A percentile compares a stretch with the other conserved stretches of the same genome.
Evolutionary conservation across 2,329 filamentous ascomycete genomes (phyloP).

Genomic region (Cryphonectria japonica): DNA sequence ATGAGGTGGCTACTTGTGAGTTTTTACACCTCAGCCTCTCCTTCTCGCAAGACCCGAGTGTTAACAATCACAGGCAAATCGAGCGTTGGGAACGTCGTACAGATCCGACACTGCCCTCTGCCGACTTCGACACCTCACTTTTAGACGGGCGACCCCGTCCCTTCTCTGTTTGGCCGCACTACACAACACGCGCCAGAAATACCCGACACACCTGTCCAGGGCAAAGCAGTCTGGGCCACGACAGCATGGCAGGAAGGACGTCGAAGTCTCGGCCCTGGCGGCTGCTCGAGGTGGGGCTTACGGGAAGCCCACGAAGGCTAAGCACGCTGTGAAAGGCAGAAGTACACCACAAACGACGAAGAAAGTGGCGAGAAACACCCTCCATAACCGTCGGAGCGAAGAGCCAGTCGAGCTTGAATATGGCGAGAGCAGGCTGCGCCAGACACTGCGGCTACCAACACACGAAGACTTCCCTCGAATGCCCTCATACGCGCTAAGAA

Average conservation of each 20-base stretch:
- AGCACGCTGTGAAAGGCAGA: not conserved
- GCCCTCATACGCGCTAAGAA: not conserved
- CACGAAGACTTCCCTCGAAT: not conserved
- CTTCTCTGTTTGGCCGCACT: not conserved
- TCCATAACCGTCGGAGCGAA: not conserved
- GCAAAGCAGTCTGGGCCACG: not conserved
- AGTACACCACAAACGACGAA: not conserved
- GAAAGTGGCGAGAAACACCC: not conserved
- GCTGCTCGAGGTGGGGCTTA: not conserved
- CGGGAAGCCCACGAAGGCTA: not conserved
- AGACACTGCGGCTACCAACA: not conserved
- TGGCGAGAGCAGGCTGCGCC: not conserved
- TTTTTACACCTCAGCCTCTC: not conserved
- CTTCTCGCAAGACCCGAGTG: not conserved
- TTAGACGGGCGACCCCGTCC: not conserved
- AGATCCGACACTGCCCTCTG: not conserved
- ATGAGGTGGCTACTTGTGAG: conserved; percentile 21
- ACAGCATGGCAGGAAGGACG: not conserved
- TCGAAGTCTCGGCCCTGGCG: not conserved
- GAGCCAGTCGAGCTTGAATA: conserved; percentile 5
- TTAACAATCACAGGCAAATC: conserved; percentile 4
- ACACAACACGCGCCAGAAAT: not conserved
- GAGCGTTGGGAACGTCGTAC: not conserved
- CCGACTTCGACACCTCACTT: not conserved
- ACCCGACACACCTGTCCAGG: not conserved